Percentiles rank a stretch among this genome's conserved stretches.
Conservation (phyloP, 1,139 yeast species). For the Scheffersomyces insectosa region DNA sequence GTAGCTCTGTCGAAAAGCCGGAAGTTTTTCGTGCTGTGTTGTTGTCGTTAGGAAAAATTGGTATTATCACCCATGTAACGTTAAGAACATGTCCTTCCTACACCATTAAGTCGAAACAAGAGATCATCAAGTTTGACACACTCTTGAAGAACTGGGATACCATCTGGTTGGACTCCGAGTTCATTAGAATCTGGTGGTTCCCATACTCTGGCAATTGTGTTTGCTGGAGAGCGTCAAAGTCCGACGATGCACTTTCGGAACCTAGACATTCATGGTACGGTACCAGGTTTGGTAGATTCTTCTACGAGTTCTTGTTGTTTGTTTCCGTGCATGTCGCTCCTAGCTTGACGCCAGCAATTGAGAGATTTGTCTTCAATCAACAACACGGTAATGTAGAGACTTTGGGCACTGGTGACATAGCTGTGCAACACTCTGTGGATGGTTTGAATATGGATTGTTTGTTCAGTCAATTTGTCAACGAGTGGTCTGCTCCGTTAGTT, state of each 20-base stretch:
- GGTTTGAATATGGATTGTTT: slow-evolving; percentile 95
- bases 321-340: slow-evolving; percentile 73
- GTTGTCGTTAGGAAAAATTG: slow-evolving; percentile 87
- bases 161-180: slow-evolving; percentile 89
- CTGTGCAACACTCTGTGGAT: slow-evolving; percentile 79
- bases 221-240: slow-evolving; percentile 84
- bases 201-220: slow-evolving; percentile 87
- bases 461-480: slow-evolving; percentile 91
- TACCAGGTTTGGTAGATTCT: slow-evolving; percentile 69
- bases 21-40: slow-evolving; percentile 83
- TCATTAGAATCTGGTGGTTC: slow-evolving; percentile 95
- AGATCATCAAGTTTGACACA: slow-evolving; percentile 75
- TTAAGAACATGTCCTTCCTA: slow-evolving; percentile 81
- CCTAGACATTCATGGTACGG: slow-evolving; percentile 87
- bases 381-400: slow-evolving; percentile 82
- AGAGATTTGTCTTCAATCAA: slow-evolving; percentile 77
- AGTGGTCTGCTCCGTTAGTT: slow-evolving; percentile 89
- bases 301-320: slow-evolving; percentile 81
- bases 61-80: slow-evolving; percentile 87
- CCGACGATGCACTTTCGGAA: slow-evolving; percentile 59
- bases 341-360: slow-evolving; percentile 78
- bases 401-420: slow-evolving; percentile 61
- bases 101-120: slow-evolving; percentile 78
- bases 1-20: slow-evolving; percentile 68
- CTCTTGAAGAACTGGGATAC: slow-evolving; percentile 67